A percentile compares a stretch with the other conserved stretches of the same genome.
Conservation (phyloP, 805 yeast species). For the Ogataea pini region DNA sequence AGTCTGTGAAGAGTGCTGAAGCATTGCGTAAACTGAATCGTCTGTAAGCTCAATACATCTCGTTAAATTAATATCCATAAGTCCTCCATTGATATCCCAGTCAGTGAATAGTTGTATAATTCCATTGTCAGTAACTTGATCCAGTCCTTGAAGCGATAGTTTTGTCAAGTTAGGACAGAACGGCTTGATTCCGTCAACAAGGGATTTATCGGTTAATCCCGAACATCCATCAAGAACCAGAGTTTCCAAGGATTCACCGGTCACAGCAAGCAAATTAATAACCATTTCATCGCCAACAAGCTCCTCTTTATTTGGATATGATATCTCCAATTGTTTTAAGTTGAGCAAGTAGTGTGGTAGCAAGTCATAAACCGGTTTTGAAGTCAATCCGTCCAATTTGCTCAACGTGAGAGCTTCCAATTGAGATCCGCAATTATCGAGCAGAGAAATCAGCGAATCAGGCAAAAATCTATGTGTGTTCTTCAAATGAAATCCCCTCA, state of each 20-base stretch:
- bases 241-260: slow-evolving; percentile 60
- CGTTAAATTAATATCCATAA: slow-evolving; percentile 58
- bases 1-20: slow-evolving; percentile 64
- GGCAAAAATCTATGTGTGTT: slow-evolving; percentile 84
- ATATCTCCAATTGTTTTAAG: slow-evolving; percentile 60
- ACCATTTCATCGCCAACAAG: slow-evolving; percentile 68
- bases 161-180: slow-evolving; percentile 58
- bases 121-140: slow-evolving; percentile 70
- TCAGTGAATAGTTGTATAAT: slow-evolving; percentile 56
- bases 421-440: slow-evolving; percentile 59
- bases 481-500: slow-evolving; percentile 61
- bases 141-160: slow-evolving; percentile 59
- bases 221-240: slow-evolving; percentile 74
- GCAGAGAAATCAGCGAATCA: slow-evolving; percentile 59
- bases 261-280: slow-evolving; percentile 56
- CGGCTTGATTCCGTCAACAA: slow-evolving; percentile 56
- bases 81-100: slow-evolving; percentile 58
- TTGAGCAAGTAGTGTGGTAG: slow-evolving; percentile 62
- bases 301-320: slow-evolving; percentile 67
- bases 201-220: slow-evolving; percentile 64
- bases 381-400: slow-evolving; percentile 70
- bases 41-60: slow-evolving; percentile 71
- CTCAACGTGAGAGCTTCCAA: slow-evolving; percentile 61
- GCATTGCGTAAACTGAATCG: slow-evolving; percentile 55
- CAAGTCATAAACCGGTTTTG: slow-evolving; percentile 56